These are phyloP conservation scores for Waitea zeae DNA, from an alignment of 1,284 basidiomycete genomes.

Conservation along the genomic window DNA sequence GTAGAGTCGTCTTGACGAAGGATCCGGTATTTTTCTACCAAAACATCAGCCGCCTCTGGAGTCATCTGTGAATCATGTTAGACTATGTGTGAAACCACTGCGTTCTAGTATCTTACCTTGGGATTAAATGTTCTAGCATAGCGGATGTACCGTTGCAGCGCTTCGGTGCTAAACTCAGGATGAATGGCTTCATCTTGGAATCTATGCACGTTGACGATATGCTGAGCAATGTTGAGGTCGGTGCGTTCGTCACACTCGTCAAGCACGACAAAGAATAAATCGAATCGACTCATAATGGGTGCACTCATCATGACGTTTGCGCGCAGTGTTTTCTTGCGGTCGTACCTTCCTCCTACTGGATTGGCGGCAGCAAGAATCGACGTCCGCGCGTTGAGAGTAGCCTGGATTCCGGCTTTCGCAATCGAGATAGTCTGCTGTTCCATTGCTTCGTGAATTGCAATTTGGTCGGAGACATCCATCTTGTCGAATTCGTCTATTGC, in stretches of 20 bases:
- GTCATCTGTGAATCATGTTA: constrained; percentile 47
- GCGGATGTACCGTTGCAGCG: constrained; percentile 90
- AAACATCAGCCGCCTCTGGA: constrained; percentile 78
- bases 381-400: constrained; percentile 94
- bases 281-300: constrained; percentile 99
- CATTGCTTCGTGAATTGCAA: constrained; percentile 99
- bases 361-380: constrained; percentile 98
- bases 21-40: constrained; percentile 93
- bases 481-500: constrained; percentile 99
- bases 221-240: constrained; percentile 87
- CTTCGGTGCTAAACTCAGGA: constrained; percentile 95
- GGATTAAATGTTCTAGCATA: constrained; percentile 95
- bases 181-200: constrained; percentile 90
- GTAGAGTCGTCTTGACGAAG: constrained; percentile 86
- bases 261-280: constrained; percentile 95
- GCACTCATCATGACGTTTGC: constrained; percentile 98
- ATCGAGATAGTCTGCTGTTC: constrained; percentile 99
- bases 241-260: constrained; percentile 94
- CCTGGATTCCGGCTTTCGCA: constrained; percentile 97
- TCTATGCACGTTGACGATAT: constrained; percentile 96
- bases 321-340: constrained; percentile 84
- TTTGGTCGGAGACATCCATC: constrained; percentile 98
- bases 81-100: not conserved
- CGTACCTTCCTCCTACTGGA: constrained; percentile 92
- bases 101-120: constrained; percentile 37